Evolutionary conservation across 106 monocot genomes (phyloP), one percentile per base, ranked within the genome.

Genomic region (Gastrodia elata): DNA sequence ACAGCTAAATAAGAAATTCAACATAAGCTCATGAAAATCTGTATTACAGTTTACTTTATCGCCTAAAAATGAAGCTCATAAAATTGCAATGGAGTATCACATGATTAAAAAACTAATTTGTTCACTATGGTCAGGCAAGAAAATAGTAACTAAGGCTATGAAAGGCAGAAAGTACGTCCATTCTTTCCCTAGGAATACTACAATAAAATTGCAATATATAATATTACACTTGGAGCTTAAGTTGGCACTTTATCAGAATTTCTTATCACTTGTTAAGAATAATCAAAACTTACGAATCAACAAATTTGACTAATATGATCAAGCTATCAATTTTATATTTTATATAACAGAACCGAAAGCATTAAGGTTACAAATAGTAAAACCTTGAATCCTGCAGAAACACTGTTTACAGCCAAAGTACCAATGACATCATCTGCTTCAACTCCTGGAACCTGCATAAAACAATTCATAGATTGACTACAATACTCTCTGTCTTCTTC

Each of bases 381-480:
- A 10, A 98, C 98, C 93, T 93, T 98, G 83, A 79, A 89, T 18
- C 98, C 98, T 37, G 87, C 65, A 82, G 85, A 83, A 78, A 93
- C 85, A 79, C 91, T 87, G 13, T 91, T 93, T 35, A 87, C 83
- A 77, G 93, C 93, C 76, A 98, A 82, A 65, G 98, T 98, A 76
- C 98, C 98, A 80, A 98, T 80, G 18, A 98, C 98, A 82, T 98
- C 98, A 85, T 98, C 98, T 77, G 93, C 98, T 87, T 98, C 98
- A 70, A 98, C 98, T 76, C 98, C 98, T 76, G 98, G 98, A 89
- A 98, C 98, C 98, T 98, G 83, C 49, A 71, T 72, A 61, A 36
- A 68, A 65, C 32, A 68, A 25, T 48, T 26, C 75, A 39, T 57
- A 26, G 8, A 73, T 10, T 37, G 69, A 68, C 30, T 74, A n/a